phyloP scores from a whole-genome alignment of 2,329 filamentous ascomycete genomes.

The Fusarium sp. region DNA sequence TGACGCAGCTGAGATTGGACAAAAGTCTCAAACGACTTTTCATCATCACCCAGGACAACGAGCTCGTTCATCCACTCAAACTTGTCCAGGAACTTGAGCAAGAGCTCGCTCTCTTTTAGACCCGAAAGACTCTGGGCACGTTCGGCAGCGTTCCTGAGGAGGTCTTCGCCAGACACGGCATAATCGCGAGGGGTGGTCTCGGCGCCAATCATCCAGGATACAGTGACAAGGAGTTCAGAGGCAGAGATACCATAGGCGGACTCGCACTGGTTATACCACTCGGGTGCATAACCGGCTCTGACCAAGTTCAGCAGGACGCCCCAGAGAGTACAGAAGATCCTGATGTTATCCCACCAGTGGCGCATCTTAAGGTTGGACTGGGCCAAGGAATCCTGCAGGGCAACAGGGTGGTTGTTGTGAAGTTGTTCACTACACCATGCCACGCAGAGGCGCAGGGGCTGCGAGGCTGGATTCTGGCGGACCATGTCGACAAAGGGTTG shows the following conservation, averaged over 20 bases:
- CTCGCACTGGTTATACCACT: conserved; percentile 38
- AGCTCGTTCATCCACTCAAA: conserved; percentile 42
- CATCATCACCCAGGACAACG: conserved; percentile 23
- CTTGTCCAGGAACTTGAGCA: conserved; percentile 31
- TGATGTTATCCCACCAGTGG: conserved; percentile 38
- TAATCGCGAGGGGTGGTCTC: conserved; percentile 2
- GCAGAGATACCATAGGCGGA: conserved; percentile 38
- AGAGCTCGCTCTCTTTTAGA: conserved; percentile 26
- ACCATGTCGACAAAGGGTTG: conserved; percentile 30
- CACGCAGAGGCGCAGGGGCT: conserved; percentile 29
- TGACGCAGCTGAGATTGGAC: conserved; percentile 32
- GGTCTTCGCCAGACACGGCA: neutral
- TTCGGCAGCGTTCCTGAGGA: conserved; percentile 26
- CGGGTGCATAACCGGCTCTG: conserved; percentile 20
- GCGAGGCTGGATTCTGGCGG: neutral
- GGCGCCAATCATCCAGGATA: conserved; percentile 40
- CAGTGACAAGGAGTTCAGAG: conserved; percentile 39
- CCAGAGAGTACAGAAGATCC: conserved; percentile 41
- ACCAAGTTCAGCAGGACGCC: conserved; percentile 28
- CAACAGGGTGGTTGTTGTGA: conserved; percentile 16
- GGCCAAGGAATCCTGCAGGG: conserved; percentile 27
- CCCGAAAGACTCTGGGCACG: conserved; percentile 17
- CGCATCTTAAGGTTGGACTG: conserved; percentile 11
- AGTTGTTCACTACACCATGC: conserved; percentile 39
- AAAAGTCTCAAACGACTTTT: conserved; percentile 33